Evolutionary conservation across 2,329 filamentous ascomycete species (phyloP), one percentile per base, ranked within the genome.

Genomic region (Penicillium aurantiogriseum): DNA sequence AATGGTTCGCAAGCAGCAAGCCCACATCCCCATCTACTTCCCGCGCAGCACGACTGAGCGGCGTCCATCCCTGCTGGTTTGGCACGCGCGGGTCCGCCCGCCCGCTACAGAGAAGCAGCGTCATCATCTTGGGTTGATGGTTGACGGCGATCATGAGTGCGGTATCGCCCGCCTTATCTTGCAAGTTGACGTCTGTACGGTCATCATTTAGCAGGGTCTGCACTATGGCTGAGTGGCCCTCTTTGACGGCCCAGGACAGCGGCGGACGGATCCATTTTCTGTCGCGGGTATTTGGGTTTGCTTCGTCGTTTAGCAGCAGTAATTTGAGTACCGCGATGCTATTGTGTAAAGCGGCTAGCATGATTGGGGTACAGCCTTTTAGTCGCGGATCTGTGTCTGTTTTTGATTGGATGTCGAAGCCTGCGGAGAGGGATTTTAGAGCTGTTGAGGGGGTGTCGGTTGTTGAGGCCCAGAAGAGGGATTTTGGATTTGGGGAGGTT

Each of bases 381-480:
- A 66, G 38, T 7, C 55, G 52, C 0, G 44, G 31, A 23, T 63
- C 60, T 19, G 42, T 35, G 35, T 65, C 61, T 17, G 58, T 58
- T 25, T 39, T 55, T 5, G 50, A 49, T 19, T 57, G 58, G 15
- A 60, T 40, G 39, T 68, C 61, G 25, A 63, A 57, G 25, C 61
- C 57, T 17, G 63, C 61, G 27, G 50, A 39, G 38, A 68, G 54
- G 13, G 56, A 52, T 38, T 56, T 51, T 8, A 48, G 46, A 11
- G 56, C 61, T 21, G 59, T 67, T 17, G 21, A 33, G 15, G 27
- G 15, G 7, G 36, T 44, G 35, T 64, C 58, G 35, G 59, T 42
- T 15, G 39, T 54, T 25, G 64, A 60, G 33, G 67, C 64, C 66
- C 65, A 66, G 17, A 57, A 50, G n/a, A 69, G 51, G 3, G 66